These are phyloP conservation scores for Prinsepia uniflora DNA, from an alignment of 306 rosid species.

Conservation along the genomic window DNA sequence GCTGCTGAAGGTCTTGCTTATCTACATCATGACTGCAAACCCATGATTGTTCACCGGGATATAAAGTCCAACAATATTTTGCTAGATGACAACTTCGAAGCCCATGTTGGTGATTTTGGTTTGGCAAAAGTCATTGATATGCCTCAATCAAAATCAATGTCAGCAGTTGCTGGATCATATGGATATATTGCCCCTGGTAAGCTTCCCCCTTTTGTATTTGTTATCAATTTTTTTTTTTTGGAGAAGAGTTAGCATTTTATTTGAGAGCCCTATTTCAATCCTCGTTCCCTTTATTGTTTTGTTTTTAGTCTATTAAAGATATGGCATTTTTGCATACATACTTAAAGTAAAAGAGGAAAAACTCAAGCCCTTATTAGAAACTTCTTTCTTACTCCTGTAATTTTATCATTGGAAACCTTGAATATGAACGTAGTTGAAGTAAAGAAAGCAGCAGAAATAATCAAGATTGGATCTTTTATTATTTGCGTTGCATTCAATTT, in stretches of 20 bases:
- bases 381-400: not conserved
- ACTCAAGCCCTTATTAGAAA: not conserved
- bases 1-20: slow-evolving; percentile 99
- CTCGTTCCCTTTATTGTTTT: too few relatives aligned
- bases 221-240: not conserved
- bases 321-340: too few relatives aligned
- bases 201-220: slow-evolving; percentile 22
- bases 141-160: slow-evolving; percentile 96
- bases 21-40: slow-evolving; percentile 97
- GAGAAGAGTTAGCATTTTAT: not conserved
- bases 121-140: slow-evolving; percentile 95
- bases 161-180: slow-evolving; percentile 98
- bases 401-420: not conserved
- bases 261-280: not conserved
- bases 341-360: not conserved
- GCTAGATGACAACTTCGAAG: slow-evolving; percentile 78
- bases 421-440: not conserved
- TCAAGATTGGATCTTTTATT: not conserved
- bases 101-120: slow-evolving; percentile 98
- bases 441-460: not conserved
- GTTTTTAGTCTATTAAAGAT: too few relatives aligned
- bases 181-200: slow-evolving; percentile 99
- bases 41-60: slow-evolving; percentile 89
- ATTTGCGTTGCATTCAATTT: not conserved
- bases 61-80: slow-evolving; percentile 91